phyloP scores from a whole-genome alignment of 371 early-diverging fungal species.

The Zychaea mexicana region DNA sequence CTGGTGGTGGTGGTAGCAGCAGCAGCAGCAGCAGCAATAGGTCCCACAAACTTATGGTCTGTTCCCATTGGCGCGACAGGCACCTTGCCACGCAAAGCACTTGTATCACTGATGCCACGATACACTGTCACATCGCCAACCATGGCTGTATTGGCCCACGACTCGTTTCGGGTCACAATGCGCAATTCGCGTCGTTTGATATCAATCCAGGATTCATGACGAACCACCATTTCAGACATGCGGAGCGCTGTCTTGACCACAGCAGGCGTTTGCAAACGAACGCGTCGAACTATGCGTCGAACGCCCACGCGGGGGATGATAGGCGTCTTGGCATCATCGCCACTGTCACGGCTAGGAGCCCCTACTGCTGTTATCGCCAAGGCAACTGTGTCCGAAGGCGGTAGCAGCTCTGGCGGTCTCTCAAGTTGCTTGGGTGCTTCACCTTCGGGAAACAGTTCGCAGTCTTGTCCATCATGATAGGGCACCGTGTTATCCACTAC shows the following conservation, averaged over 20 bases:
- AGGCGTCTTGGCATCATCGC: neutral
- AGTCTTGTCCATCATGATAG: neutral
- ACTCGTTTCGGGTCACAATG: constrained; percentile 13
- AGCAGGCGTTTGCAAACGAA: constrained; percentile 8
- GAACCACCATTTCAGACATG: constrained; percentile 12
- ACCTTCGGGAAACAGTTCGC: neutral
- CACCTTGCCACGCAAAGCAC: constrained; percentile 4
- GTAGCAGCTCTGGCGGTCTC: neutral
- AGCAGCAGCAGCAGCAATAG: too few relatives aligned
- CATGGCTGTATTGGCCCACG: constrained; percentile 3
- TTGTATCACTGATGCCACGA: neutral
- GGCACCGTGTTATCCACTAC: neutral
- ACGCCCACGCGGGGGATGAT: constrained; percentile 15
- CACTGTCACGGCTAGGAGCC: neutral
- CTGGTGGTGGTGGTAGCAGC: too few relatives aligned
- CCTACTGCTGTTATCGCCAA: neutral
- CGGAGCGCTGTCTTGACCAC: constrained; percentile 6
- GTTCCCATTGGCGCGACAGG: constrained; percentile 7
- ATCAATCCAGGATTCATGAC: constrained; percentile 22
- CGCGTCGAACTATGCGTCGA: constrained; percentile 18
- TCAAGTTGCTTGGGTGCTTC: neutral
- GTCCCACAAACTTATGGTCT: neutral
- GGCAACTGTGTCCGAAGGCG: neutral
- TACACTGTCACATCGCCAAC: constrained; percentile 22
- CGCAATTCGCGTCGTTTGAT: constrained; percentile 1